These are phyloP conservation scores for Gentiana straminea DNA, from an alignment of 257 asterid species.

Conservation along the genomic window DNA sequence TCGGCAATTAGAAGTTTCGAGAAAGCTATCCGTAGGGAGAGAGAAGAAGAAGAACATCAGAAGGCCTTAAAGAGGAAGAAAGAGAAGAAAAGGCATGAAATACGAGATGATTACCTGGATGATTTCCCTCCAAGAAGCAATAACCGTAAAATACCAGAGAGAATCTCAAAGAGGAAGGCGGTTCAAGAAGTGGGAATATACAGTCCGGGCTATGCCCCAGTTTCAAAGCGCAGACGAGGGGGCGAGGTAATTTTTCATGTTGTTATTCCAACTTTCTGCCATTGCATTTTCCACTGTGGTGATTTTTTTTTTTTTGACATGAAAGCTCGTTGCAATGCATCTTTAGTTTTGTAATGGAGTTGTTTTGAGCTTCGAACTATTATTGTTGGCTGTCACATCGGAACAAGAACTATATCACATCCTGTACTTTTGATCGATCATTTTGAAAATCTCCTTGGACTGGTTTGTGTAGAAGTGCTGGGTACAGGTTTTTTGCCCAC, in stretches of 20 bases:
- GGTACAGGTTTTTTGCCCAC: too few relatives aligned
- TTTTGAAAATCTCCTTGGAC: too few relatives aligned
- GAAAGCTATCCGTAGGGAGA: conserved; percentile 68
- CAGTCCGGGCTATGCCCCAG: conserved; percentile 41
- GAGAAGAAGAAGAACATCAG: conserved; percentile 82
- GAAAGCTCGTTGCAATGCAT: too few relatives aligned
- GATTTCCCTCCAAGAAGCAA: conserved; percentile 60
- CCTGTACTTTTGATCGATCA: too few relatives aligned
- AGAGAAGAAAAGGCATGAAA: conserved; percentile 58
- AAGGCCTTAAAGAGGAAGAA: conserved; percentile 69
- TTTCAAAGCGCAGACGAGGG: conserved; percentile 77
- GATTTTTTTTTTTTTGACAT: too few relatives aligned
- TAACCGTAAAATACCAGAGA: conserved; percentile 66
- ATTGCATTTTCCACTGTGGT: too few relatives aligned
- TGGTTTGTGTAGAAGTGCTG: too few relatives aligned
- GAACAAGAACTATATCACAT: too few relatives aligned
- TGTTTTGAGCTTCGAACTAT: too few relatives aligned
- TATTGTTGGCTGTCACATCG: too few relatives aligned
- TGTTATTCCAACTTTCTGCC: too few relatives aligned
- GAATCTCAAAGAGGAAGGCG: conserved; percentile 43
- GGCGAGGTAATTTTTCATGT: conserved; percentile 65
- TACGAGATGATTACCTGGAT: conserved; percentile 54
- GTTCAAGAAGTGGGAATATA: conserved; percentile 42
- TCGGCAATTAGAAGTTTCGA: conserved; percentile 54
- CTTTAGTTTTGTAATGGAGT: too few relatives aligned